Evolutionary conservation across 352 stramenopile genomes (phyloP).

Genomic region (Globisporangium cederbergense): DNA sequence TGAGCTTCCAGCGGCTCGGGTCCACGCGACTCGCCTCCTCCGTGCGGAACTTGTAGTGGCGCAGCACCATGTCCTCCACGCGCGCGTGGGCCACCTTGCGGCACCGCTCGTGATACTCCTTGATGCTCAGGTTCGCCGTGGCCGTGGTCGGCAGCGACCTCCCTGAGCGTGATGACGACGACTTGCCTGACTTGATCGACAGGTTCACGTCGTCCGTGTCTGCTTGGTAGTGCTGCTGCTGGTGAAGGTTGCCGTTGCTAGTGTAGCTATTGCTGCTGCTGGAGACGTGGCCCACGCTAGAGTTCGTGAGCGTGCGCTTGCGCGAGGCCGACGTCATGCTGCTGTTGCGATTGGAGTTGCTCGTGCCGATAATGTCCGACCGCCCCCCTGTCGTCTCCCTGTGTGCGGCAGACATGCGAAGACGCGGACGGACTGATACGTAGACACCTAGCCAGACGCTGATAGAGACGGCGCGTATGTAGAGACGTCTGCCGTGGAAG

Average conservation of each 20-base stretch:
- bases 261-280: not conserved
- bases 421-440: not conserved
- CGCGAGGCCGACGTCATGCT: conserved; percentile 9
- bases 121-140: not conserved
- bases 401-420: not conserved
- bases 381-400: not conserved
- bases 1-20: conserved; percentile 15
- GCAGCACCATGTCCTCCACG: conserved; percentile 22
- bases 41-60: conserved; percentile 14
- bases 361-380: conserved; percentile 11
- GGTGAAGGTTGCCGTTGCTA: not conserved
- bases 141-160: not conserved
- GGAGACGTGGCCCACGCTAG: not conserved
- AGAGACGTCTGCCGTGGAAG: not conserved
- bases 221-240: not conserved
- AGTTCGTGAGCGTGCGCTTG: conserved; percentile 20
- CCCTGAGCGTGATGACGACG: not conserved
- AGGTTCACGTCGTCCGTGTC: not conserved
- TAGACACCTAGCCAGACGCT: not conserved
- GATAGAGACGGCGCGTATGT: not conserved
- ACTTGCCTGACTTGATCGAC: conserved; percentile 12
- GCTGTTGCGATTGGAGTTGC: not conserved
- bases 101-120: conserved; percentile 17
- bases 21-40: conserved; percentile 6
- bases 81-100: conserved; percentile 14